A percentile compares a stretch with the other conserved stretches of the same genome.
These are phyloP conservation scores for Sporopachydermia cereana DNA, from an alignment of 1,139 yeast genomes.

Conservation along the genomic window DNA sequence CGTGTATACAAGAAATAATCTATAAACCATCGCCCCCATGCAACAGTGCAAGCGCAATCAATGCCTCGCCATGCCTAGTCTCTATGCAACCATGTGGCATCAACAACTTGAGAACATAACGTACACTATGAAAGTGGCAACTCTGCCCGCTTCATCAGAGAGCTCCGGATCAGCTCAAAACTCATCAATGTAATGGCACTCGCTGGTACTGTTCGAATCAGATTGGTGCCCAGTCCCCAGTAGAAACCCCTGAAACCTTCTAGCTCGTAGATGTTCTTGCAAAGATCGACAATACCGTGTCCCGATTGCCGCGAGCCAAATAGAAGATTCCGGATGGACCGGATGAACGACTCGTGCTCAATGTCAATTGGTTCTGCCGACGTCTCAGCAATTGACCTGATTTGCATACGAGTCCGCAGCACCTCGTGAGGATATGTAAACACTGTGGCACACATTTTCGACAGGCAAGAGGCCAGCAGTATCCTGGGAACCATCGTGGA, in stretches of 20 bases:
- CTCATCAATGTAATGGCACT: constrained; percentile 91
- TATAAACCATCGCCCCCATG: too few species aligned
- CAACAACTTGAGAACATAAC: too few species aligned
- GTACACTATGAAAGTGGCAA: too few species aligned
- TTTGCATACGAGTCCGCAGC: constrained; percentile 82
- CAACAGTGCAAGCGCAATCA: too few species aligned
- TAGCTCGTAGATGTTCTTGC: constrained; percentile 38
- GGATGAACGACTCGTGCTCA: background rate
- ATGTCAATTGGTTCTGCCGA: constrained; percentile 2
- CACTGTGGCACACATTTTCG: constrained; percentile 83
- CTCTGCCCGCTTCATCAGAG: constrained; percentile 25
- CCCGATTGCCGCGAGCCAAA: constrained; percentile 1
- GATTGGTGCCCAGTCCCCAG: constrained; percentile 78
- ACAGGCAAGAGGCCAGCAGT: constrained; percentile 62
- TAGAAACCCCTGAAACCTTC: constrained; percentile 83
- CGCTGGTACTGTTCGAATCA: constrained; percentile 89
- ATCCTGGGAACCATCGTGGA: constrained; percentile 32
- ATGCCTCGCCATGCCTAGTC: too few species aligned
- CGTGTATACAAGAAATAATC: too few species aligned
- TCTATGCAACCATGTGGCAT: too few species aligned
- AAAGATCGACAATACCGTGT: background rate
- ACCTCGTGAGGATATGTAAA: constrained; percentile 96
- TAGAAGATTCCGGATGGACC: background rate
- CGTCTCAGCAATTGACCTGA: constrained; percentile 19
- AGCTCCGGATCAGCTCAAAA: constrained; percentile 72